Base-by-base conservation (phyloP, 2,329 filamentous ascomycete genomes). In the Trichoderma aggressivum region DNA sequence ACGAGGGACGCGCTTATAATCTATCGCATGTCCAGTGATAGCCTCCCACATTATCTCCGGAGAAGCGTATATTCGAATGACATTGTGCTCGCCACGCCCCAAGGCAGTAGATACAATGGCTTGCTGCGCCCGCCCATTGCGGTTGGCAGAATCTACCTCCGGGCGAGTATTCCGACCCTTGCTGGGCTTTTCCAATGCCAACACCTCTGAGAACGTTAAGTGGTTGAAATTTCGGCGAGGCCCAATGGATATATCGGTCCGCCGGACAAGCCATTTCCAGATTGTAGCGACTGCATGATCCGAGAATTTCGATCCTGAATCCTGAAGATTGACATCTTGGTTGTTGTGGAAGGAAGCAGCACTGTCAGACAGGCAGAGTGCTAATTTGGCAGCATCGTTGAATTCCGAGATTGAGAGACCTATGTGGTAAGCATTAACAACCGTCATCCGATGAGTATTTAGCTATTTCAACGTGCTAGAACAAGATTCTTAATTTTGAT, bases 1-100 rank as follows among this genome's bases (percentile, higher is more conserved):
- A 12, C 83, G 82, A 2, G 88, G 87, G 4, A 90, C 80, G 70
- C 86, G 84, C 76, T 88, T 89, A 75, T 86, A 83, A 76, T 91
- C 88, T 11, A 87, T 82, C 7, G 84, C 83, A 77, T 91, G 89
- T 14, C 88, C 88, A 26, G 88, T 85, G 61, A 91, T 80, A 3
- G 85, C 85, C 76, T 86, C 84, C 89, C 89, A 91, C 77, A 89
- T 84, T 5, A 85, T 85, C 61, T 86, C 84, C 73, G 89, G 85
- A 0, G 86, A 85, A 16, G 87, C 84, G 70, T 84, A 84, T 2
- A 90, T 78, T 12, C 80, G 75, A 5, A 79, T 30, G 63, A 62
- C 56, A 24, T 62, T n/a, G 30, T 30, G 14, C n/a, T 28, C 53
- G n/a, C 11, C 12, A 7, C 11, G 10, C 12, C 10, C 39, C 21